phyloP scores from a whole-genome alignment of 2,329 filamentous ascomycete species.

The Cordyceps farinosa region DNA sequence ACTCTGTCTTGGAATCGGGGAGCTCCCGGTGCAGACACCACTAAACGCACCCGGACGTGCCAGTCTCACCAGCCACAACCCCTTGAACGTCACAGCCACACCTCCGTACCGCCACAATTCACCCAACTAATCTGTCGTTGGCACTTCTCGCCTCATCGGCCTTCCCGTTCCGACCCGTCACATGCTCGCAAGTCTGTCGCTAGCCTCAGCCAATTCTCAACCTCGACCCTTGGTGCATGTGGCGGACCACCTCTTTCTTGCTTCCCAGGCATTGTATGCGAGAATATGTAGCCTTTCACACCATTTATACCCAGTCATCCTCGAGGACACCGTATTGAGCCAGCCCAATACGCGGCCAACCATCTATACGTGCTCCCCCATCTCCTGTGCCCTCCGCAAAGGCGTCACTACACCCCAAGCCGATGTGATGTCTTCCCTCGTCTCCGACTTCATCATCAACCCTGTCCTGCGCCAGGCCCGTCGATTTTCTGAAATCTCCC shows the following conservation, averaged over 20 bases:
- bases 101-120: background rate
- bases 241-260: background rate
- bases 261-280: background rate
- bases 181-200: background rate
- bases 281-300: conserved; percentile 11
- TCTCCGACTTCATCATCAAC: conserved; percentile 63
- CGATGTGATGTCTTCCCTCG: conserved; percentile 56
- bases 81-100: background rate
- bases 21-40: background rate
- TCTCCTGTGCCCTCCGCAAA: background rate
- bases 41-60: background rate
- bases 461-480: conserved; percentile 64
- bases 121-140: background rate
- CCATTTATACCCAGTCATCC: background rate
- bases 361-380: background rate
- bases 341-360: background rate
- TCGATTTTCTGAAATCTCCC: conserved; percentile 54
- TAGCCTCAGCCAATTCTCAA: conserved; percentile 5
- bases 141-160: background rate
- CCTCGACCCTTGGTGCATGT: background rate
- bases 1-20: background rate
- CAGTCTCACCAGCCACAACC: conserved; percentile 6
- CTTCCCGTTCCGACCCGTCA: conserved; percentile 5
- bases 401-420: conserved; percentile 4
- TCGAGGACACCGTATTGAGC: conserved; percentile 12